Base-by-base conservation (phyloP, 805 yeast genomes). In the Teunomyces pallodes region DNA sequence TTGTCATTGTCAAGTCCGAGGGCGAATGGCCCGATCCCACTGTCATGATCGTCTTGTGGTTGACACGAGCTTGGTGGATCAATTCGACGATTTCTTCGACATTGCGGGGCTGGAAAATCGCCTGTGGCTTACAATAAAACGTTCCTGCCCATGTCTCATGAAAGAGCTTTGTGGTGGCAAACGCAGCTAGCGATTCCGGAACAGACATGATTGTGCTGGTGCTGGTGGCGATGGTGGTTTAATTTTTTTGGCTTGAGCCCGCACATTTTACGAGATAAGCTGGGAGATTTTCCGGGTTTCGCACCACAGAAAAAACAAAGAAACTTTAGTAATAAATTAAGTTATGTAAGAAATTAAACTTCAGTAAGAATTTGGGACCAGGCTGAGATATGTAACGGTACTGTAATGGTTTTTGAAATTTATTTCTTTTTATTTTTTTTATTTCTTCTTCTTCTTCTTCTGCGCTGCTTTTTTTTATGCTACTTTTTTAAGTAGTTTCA, bases 21-120 rank as follows among this genome's bases (percentile, higher is more conserved):
- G 99, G 99, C 6, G 97, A 90, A 64, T 94, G 98, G 29, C 96
- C 97, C 0, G 96, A 82, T 0, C 99, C 99, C 7, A 88, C 91
- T 1, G 87, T 81, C 76, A 87, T 84, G 47, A 92, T 69, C 13
- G 96, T 87, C 55, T 82, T 85, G 14, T 75, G 70, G 20, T 72
- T 61, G 41, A 67, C 59, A 42, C 79, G 72, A 3, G 98, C 98
- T 48, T 75, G 73, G 31, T 77, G 72, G 28, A 92, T 89, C 46
- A 92, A 74, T 14, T 69, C 74, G 48, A 74, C 74, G 43, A 92
- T 83, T 56, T 91, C 87, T n/a, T 81, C 87, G 5, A 87, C 61
- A 5, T 74, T 70, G 1, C 67, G 61, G 0, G 99, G 99, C 67
- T 90, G 96, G 65, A 88, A 84, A 58, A 79, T 87, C 24, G 84